Evolutionary conservation across 2,329 filamentous ascomycete species (phyloP).

Genomic region (Stachybotrys chartarum): DNA sequence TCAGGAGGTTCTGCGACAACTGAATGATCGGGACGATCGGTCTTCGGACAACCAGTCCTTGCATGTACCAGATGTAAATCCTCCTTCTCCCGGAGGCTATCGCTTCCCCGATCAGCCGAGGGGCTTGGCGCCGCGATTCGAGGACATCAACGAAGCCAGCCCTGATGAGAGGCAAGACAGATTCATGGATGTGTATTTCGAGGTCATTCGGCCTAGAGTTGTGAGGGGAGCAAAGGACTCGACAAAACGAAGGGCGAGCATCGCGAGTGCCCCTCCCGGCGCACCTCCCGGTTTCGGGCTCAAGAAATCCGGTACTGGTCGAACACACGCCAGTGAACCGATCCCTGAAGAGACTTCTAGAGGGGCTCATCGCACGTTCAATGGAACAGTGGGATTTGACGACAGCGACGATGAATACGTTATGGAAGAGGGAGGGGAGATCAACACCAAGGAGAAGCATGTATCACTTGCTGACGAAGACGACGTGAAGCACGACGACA

Average conservation of each 20-base stretch:
- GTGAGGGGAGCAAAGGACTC: constrained; percentile 23
- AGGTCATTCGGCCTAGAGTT: constrained; percentile 32
- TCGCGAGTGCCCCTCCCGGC: constrained; percentile 12
- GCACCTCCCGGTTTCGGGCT: constrained; percentile 6
- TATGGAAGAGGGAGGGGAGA: not conserved
- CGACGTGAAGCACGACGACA: constrained; percentile 26
- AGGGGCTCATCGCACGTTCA: not conserved
- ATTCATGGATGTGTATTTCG: constrained; percentile 48
- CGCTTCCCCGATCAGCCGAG: constrained; percentile 1
- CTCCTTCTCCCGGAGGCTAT: constrained; percentile 4
- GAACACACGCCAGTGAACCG: constrained; percentile 15
- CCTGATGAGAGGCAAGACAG: constrained; percentile 41
- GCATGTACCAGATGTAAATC: constrained; percentile 9
- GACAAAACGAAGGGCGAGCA: constrained; percentile 16
- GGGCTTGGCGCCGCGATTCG: constrained; percentile 23
- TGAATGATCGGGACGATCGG: constrained; percentile 32
- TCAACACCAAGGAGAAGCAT: constrained; percentile 1
- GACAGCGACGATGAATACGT: constrained; percentile 1
- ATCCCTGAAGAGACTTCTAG: constrained; percentile 3
- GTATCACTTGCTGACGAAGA: constrained; percentile 12
- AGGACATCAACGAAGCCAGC: constrained; percentile 37
- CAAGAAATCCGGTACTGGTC: constrained; percentile 12
- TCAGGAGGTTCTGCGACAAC: constrained; percentile 37
- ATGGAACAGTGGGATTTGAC: not conserved
- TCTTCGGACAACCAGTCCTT: constrained; percentile 14